Percentiles rank a stretch among this genome's conserved stretches.
Conservation (phyloP, 768 basidiomycete species). For the Suillus luteus region DNA sequence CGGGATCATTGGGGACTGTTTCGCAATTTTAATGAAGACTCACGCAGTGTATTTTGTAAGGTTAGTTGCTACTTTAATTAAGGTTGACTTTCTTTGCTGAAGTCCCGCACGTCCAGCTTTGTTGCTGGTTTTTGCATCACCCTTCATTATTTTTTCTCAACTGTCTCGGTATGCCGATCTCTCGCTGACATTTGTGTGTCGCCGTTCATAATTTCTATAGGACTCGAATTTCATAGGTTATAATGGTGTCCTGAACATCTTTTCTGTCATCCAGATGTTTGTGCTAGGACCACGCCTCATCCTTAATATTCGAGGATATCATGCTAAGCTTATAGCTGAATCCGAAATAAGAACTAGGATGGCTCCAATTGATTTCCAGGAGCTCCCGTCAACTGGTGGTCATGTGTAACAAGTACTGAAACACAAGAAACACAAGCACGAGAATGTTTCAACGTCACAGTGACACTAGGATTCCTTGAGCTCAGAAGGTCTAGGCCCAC, state of each 20-base stretch:
- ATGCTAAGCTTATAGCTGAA: not conserved
- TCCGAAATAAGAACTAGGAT: not conserved
- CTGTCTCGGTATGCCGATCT: not conserved
- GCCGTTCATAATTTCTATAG: not conserved
- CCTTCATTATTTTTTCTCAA: not conserved
- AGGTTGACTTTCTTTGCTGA: not conserved
- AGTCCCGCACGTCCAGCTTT: not conserved
- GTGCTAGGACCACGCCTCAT: slow-evolving; percentile 3
- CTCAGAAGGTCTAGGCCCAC: not conserved
- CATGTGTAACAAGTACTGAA: not conserved
- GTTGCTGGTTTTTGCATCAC: not conserved
- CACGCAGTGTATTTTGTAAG: not conserved
- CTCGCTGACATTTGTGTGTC: not conserved
- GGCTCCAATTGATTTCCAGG: not conserved
- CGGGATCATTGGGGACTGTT: not conserved
- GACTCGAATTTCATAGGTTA: not conserved
- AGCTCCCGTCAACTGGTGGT: not conserved
- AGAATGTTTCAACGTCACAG: not conserved
- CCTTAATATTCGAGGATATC: slow-evolving; percentile 2
- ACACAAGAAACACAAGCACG: not conserved
- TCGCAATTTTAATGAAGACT: not conserved
- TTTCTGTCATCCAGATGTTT: slow-evolving; percentile 1
- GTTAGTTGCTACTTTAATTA: not conserved
- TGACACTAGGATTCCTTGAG: not conserved
- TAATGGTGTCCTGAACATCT: not conserved